phyloP scores from a whole-genome alignment of 2,329 filamentous ascomycete species.

The Fusarium sp. region DNA sequence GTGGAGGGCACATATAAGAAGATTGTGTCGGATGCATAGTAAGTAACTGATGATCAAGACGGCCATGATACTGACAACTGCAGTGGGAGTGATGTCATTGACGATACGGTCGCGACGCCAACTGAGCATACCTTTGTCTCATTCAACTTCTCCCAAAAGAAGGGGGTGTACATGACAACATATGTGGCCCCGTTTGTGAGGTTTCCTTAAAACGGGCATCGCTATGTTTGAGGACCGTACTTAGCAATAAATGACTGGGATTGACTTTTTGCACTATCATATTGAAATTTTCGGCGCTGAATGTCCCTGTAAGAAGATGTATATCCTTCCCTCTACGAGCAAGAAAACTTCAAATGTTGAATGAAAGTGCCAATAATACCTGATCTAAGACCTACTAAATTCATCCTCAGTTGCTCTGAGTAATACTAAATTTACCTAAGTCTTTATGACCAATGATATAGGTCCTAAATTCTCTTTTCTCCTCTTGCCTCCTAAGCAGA shows the following conservation, averaged over 20 bases:
- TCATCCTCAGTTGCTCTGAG: no score
- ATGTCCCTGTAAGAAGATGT: fast-evolving
- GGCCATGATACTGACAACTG: background rate
- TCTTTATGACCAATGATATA: no score
- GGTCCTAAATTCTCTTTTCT: no score
- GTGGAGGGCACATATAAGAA: constrained; percentile 14
- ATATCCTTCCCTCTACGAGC: background rate
- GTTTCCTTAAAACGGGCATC: background rate
- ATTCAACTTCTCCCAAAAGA: constrained; percentile 22
- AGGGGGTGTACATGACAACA: constrained; percentile 22
- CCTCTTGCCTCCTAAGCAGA: background rate
- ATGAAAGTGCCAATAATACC: no score
- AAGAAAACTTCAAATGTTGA: no score
- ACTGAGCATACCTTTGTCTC: constrained; percentile 21
- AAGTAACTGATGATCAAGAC: background rate
- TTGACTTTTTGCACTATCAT: background rate
- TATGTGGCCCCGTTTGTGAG: constrained; percentile 22
- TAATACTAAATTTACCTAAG: no score
- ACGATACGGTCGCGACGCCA: background rate
- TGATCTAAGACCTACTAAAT: no score
- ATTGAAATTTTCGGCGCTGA: no score
- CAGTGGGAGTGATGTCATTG: constrained; percentile 6
- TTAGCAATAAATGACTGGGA: no score
- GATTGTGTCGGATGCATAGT: constrained; percentile 19
- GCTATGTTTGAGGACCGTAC: no score